A percentile compares a stretch with the other conserved stretches of the same genome.
phyloP scores from a whole-genome alignment of 257 asterid genomes.

The Jaltomata sinuosa region DNA sequence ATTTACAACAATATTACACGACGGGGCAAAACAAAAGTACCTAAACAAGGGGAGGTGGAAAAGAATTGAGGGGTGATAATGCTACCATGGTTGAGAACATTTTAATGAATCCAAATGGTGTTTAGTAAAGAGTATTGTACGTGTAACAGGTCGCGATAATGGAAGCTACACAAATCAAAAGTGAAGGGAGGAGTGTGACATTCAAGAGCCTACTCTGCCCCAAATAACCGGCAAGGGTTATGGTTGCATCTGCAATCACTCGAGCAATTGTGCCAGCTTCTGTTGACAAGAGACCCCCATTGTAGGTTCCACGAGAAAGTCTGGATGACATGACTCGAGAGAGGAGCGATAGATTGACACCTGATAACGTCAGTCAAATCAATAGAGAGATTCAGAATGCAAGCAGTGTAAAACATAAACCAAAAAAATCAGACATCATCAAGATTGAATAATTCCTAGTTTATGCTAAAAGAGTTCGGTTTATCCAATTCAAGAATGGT shows the following conservation, averaged over 20 bases:
- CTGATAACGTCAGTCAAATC: slow-evolving; percentile 14
- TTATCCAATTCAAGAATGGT: background rate
- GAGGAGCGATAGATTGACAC: slow-evolving; percentile 82
- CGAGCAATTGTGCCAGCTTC: slow-evolving; percentile 93
- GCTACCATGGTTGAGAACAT: background rate
- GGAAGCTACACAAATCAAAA: slow-evolving; percentile 62
- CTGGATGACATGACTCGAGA: slow-evolving; percentile 94
- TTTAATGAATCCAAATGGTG: background rate
- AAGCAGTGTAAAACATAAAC: background rate
- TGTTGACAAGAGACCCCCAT: slow-evolving; percentile 84
- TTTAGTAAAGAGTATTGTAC: slow-evolving; percentile 67
- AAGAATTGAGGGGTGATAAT: slow-evolving; percentile 13
- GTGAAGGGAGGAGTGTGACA: slow-evolving; percentile 70
- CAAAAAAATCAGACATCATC: background rate
- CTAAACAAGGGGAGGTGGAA: background rate
- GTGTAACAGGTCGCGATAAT: slow-evolving; percentile 80
- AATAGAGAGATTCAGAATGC: background rate
- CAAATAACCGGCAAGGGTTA: slow-evolving; percentile 73
- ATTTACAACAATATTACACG: slow-evolving; percentile 2
- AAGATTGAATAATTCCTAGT: background rate
- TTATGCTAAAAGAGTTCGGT: background rate
- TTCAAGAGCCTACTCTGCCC: slow-evolving; percentile 67
- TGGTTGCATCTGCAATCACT: slow-evolving; percentile 84
- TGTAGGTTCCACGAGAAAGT: slow-evolving; percentile 92
- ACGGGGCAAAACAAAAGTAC: background rate